These are phyloP conservation scores for Boletus sp. DNA, from an alignment of 768 basidiomycete genomes.

Conservation along the genomic window DNA sequence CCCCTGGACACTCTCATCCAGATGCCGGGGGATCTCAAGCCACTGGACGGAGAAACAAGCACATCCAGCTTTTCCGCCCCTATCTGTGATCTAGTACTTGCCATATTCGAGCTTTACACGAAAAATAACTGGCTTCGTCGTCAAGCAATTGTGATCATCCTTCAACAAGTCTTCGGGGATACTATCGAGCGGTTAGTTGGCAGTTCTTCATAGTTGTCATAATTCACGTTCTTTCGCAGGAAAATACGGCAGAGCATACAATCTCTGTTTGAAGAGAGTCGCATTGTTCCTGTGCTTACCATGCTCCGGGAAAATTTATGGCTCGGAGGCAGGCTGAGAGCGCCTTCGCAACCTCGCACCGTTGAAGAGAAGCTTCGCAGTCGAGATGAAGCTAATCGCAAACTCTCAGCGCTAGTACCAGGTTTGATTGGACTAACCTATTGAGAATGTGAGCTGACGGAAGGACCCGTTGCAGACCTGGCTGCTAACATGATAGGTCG, in stretches of 20 bases:
- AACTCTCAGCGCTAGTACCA: constrained; percentile 87
- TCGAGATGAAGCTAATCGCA: constrained; percentile 83
- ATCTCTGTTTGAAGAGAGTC: constrained; percentile 61
- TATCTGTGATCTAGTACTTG: constrained; percentile 89
- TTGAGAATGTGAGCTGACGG: background rate
- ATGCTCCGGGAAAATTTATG: constrained; percentile 75
- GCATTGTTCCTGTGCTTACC: constrained; percentile 61
- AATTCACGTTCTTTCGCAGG: constrained; percentile 39
- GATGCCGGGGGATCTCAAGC: constrained; percentile 73
- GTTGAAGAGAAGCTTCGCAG: constrained; percentile 77
- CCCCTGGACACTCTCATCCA: constrained; percentile 70
- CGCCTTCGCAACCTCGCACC: constrained; percentile 61
- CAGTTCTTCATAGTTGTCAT: background rate
- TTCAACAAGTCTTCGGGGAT: constrained; percentile 93
- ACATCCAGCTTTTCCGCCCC: constrained; percentile 88
- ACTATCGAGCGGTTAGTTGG: constrained; percentile 85
- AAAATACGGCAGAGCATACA: constrained; percentile 83
- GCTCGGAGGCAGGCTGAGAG: constrained; percentile 77
- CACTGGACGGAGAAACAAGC: constrained; percentile 84
- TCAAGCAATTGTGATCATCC: constrained; percentile 93
- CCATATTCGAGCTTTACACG: constrained; percentile 93
- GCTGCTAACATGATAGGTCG: constrained; percentile 99
- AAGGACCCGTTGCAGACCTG: constrained; percentile 53
- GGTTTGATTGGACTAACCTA: constrained; percentile 44
- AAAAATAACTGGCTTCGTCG: constrained; percentile 94